Conservation (phyloP, 345 rosid genomes). For the Jatropha curcas region DNA sequence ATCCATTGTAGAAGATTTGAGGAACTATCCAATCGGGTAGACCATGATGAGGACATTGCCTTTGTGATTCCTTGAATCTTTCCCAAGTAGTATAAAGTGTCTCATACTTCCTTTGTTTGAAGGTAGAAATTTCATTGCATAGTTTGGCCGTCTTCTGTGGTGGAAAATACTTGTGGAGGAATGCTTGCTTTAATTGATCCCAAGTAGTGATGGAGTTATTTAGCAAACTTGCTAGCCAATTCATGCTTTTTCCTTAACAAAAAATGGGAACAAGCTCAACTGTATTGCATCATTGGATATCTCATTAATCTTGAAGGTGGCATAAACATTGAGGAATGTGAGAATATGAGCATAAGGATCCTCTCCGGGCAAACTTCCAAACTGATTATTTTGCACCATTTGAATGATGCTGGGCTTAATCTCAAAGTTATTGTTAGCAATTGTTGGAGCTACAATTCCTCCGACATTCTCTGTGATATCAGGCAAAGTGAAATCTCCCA, state of each 20-base stretch:
- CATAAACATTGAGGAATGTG: not conserved
- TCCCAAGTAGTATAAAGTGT: no score
- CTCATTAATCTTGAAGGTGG: not conserved
- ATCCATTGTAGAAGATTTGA: not conserved
- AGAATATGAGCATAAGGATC: not conserved
- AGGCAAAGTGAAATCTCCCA: not conserved
- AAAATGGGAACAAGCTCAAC: not conserved
- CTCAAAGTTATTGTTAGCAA: not conserved
- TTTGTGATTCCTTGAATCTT: no score
- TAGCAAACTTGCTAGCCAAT: not conserved
- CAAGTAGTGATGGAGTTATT: no score
- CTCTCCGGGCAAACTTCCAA: not conserved
- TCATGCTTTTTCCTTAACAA: not conserved
- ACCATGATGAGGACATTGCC: no score
- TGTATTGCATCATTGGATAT: not conserved
- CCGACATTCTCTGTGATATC: not conserved
- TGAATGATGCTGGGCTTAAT: not conserved
- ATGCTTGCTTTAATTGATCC: not conserved
- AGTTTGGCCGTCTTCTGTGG: not conserved
- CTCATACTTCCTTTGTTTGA: not conserved
- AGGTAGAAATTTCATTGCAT: not conserved
- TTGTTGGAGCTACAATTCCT: not conserved
- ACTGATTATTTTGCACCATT: not conserved
- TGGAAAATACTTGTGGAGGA: not conserved
- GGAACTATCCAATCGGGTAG: no score